A percentile compares a stretch with the other conserved stretches of the same genome.
Conservation (phyloP, 208 protist species). For the Zelonia costaricensis region DNA sequence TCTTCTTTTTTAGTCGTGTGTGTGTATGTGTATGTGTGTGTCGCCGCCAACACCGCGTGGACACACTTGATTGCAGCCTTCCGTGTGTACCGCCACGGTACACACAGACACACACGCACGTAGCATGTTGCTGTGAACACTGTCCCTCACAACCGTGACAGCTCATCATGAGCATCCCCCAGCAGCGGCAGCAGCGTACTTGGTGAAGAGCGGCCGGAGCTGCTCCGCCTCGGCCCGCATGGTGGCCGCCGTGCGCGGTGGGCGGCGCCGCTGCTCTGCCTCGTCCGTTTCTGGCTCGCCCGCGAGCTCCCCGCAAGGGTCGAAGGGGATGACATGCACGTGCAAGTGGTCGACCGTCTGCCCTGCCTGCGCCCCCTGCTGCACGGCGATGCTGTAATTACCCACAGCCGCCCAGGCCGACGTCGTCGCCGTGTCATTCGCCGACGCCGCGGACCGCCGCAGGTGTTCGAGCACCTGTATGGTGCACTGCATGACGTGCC, state of each 20-base stretch:
- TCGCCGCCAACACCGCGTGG: no score
- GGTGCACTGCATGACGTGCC: slow-evolving; percentile 53
- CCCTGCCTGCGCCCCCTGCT: slow-evolving; percentile 70
- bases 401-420: background rate
- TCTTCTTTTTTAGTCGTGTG: no score
- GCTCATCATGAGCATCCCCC: no score
- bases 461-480: slow-evolving; percentile 59
- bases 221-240: slow-evolving; percentile 66
- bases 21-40: no score
- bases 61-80: no score
- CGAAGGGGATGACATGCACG: slow-evolving; percentile 85
- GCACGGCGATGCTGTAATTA: slow-evolving; percentile 78
- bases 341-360: slow-evolving; percentile 87
- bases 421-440: background rate
- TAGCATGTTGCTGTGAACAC: no score
- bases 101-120: no score
- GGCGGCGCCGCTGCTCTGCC: slow-evolving; percentile 46
- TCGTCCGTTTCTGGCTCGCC: slow-evolving; percentile 73
- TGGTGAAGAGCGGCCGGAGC: slow-evolving; percentile 45
- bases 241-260: slow-evolving; percentile 41
- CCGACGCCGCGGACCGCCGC: no score
- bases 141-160: no score
- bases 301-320: slow-evolving; percentile 60
- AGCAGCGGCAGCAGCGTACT: slow-evolving; percentile 8
- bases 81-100: no score